Base-by-base conservation (phyloP, 495 filamentous ascomycete genomes). In the Chaetomium fimeti region DNA sequence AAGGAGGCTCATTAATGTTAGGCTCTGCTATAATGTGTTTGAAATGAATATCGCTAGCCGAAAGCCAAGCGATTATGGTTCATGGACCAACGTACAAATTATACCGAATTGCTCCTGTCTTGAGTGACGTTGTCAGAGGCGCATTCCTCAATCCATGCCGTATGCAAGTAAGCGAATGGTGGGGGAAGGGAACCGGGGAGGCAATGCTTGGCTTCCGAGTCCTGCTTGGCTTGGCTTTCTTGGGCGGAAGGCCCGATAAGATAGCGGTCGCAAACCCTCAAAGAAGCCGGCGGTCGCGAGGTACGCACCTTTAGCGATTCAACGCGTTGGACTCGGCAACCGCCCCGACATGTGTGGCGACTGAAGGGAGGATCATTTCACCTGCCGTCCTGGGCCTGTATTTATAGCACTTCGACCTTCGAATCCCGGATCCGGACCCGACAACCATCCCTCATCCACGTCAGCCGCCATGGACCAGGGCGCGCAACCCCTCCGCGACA, bases 401-500 rank as follows among this genome's bases (percentile, higher is more conserved):
- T 43, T 43, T 18, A 43, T 43, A 43, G 15, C 40, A 43, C 15
- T 18, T 18, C 40, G 18, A n/a, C 45, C 18, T n/a, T 8, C 15
- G n/a, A 49, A 24, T 24, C 45, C 20, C 20, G 1, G 43, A 2
- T 11, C 32, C 1, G 5, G 6, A 18, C 20, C 18, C 20, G n/a
- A 12, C 5, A 20, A 4, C 2, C 18, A 20, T 24, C 9, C 7
- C 3, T 11, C 18, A 20, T 9, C 16, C 3, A 22, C 45, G 5
- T n/a, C 22, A 49, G 18, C 15, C 2, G 48, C 48, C 48, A 74
- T 74, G 72, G 65, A 73, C n/a, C 28, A 52, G 12, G 25, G 65
- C 40, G 45, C 73, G 13, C 68, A 63, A 11, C 77, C 75, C 43
- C 72, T 82, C 58, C 69, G 61, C 24, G 74, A 76, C 48, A 79